Evolutionary conservation across 2,329 filamentous ascomycete species (phyloP).

Genomic region (Fusarium avenaceum): DNA sequence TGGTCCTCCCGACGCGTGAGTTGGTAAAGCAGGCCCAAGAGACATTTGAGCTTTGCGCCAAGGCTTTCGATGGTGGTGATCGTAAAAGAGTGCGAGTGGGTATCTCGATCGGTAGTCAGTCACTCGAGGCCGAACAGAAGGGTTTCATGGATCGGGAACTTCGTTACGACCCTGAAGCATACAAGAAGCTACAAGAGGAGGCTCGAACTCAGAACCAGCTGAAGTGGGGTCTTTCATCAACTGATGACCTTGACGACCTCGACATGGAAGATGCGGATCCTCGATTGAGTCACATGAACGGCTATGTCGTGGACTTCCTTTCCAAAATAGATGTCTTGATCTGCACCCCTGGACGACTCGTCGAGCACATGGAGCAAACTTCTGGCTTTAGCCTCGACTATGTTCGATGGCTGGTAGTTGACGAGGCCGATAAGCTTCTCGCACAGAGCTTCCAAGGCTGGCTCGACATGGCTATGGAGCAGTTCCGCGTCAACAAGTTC

Average conservation of each 20-base stretch:
- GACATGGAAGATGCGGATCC: constrained; percentile 46
- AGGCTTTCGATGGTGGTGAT: constrained; percentile 67
- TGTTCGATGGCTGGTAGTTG: constrained; percentile 89
- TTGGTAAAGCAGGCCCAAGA: constrained; percentile 88
- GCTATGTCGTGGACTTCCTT: constrained; percentile 71
- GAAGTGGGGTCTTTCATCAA: constrained; percentile 18
- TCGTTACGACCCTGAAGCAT: constrained; percentile 74
- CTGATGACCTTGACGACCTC: constrained; percentile 38
- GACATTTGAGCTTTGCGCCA: constrained; percentile 79
- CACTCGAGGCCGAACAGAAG: constrained; percentile 74
- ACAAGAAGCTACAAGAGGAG: constrained; percentile 49
- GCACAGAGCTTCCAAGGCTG: constrained; percentile 95
- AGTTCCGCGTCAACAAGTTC: constrained; percentile 64
- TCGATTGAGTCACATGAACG: constrained; percentile 54
- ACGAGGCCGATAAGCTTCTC: constrained; percentile 92
- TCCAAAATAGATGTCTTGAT: constrained; percentile 90
- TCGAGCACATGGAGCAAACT: constrained; percentile 90
- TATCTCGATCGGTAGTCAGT: constrained; percentile 84
- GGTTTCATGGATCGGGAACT: constrained; percentile 61
- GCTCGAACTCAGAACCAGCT: constrained; percentile 13
- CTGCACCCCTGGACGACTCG: constrained; percentile 90
- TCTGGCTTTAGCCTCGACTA: constrained; percentile 83
- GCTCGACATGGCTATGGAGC: constrained; percentile 79
- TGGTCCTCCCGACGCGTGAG: constrained; percentile 92
- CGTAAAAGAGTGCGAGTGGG: constrained; percentile 82